phyloP scores from a whole-genome alignment of 2,329 filamentous ascomycete genomes.

The Purpureocillium takamizusanense region DNA sequence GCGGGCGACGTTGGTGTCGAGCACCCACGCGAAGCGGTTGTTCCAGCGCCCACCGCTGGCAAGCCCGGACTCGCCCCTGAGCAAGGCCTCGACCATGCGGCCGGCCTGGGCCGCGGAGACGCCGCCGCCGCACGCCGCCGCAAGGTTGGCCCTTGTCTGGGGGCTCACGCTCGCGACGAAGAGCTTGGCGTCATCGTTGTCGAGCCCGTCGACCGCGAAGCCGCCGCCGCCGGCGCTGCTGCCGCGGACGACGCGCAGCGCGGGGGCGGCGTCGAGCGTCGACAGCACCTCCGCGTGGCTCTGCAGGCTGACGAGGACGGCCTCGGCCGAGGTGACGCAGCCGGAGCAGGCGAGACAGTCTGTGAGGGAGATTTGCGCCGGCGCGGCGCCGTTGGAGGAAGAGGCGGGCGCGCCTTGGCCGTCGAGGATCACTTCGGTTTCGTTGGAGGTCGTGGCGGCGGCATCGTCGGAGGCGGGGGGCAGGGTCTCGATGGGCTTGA shows the following conservation, averaged over 20 bases:
- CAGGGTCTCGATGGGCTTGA: conserved; percentile 92
- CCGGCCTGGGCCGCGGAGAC: conserved; percentile 67
- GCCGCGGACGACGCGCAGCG: conserved; percentile 25
- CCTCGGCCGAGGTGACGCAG: conserved; percentile 94
- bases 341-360: conserved; percentile 97
- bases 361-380: conserved; percentile 89
- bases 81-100: conserved; percentile 72
- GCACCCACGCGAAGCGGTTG: conserved; percentile 78
- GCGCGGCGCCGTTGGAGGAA: conserved; percentile 49
- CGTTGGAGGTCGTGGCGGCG: conserved; percentile 21
- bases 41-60: conserved; percentile 59
- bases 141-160: conserved; percentile 80
- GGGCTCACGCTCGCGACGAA: conserved; percentile 92
- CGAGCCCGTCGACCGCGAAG: conserved; percentile 39
- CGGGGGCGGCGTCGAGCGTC: conserved; percentile 62
- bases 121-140: conserved; percentile 67
- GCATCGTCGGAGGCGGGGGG: conserved; percentile 42
- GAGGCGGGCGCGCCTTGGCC: conserved; percentile 56
- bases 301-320: conserved; percentile 90
- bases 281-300: conserved; percentile 85
- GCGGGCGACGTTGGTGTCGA: conserved; percentile 79
- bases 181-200: conserved; percentile 57
- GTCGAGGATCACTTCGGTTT: conserved; percentile 89
- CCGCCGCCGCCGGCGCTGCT: conserved; percentile 16
- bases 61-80: conserved; percentile 60